phyloP scores from a whole-genome alignment of 2,329 filamentous ascomycete species.

The Cladosporium sphaerospermum region DNA sequence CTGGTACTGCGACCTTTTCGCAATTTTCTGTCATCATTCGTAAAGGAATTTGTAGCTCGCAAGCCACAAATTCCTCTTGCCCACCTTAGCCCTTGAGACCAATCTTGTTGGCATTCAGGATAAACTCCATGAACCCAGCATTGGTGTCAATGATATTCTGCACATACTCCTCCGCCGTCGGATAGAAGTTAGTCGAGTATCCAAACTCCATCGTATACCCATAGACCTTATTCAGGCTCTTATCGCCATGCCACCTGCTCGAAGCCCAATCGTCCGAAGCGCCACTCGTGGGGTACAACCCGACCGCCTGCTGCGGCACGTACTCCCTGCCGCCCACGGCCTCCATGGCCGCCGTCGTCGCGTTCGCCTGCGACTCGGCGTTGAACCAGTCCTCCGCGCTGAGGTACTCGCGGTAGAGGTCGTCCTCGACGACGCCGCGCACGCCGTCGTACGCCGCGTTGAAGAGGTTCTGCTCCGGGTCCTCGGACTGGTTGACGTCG shows the following conservation, averaged over 20 bases:
- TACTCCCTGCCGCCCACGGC: conserved; percentile 34
- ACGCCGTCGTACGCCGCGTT: conserved; percentile 48
- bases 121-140: conserved; percentile 39
- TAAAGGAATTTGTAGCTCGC: too few relatives aligned
- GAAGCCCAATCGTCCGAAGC: conserved; percentile 36
- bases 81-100: conserved; percentile 21
- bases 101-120: conserved; percentile 29
- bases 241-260: conserved; percentile 32
- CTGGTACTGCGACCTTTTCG: too few relatives aligned
- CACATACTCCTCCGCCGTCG: conserved; percentile 34
- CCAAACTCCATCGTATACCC: conserved; percentile 37
- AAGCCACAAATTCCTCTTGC: too few relatives aligned
- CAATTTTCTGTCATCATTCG: too few relatives aligned
- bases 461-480: conserved; percentile 45
- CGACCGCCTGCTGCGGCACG: conserved; percentile 28
- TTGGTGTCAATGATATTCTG: conserved; percentile 38
- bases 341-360: conserved; percentile 32
- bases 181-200: conserved; percentile 37
- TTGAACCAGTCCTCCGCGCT: conserved; percentile 30
- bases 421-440: conserved; percentile 43
- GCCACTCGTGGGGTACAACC: conserved; percentile 34
- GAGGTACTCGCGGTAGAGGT: conserved; percentile 48
- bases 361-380: conserved; percentile 29
- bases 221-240: conserved; percentile 34
- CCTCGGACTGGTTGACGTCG: conserved; percentile 46